Percentiles rank a stretch among this genome's conserved stretches.
Evolutionary conservation across 306 rosid genomes (phyloP).

Genomic region (Pyrus betulifolia): DNA sequence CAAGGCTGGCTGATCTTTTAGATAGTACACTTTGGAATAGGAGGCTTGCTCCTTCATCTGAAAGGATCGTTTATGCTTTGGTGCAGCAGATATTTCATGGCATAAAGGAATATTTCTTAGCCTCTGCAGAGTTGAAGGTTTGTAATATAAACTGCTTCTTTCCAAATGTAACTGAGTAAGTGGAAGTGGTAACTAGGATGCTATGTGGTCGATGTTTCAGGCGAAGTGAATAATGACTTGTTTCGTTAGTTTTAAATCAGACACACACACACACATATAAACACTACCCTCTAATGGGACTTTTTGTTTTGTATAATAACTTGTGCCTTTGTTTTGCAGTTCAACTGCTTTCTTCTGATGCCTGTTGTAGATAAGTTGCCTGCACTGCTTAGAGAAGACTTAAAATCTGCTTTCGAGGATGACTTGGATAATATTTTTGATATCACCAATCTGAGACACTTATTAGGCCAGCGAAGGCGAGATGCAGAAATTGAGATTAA

Average conservation of each 20-base stretch:
- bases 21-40: constrained; percentile 98
- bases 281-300: not conserved
- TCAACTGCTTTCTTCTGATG: constrained; percentile 96
- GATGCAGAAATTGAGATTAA: constrained; percentile 74
- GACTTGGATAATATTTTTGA: constrained; percentile 79
- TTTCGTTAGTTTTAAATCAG: not conserved
- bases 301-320: constrained; percentile 1
- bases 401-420: constrained; percentile 84
- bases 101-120: constrained; percentile 87
- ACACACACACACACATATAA: no score
- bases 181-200: not conserved
- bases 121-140: constrained; percentile 94
- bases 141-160: constrained; percentile 22
- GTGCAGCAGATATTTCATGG: constrained; percentile 98
- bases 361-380: constrained; percentile 98
- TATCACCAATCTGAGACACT: constrained; percentile 67
- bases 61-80: constrained; percentile 90
- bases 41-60: constrained; percentile 97
- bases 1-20: constrained; percentile 93
- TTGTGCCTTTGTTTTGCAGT: constrained; percentile 49
- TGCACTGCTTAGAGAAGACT: constrained; percentile 81
- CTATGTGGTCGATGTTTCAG: not conserved
- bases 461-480: constrained; percentile 65
- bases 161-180: not conserved
- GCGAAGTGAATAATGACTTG: not conserved